Conservation (phyloP, 208 protist genomes). For the Acanthamoeba royreba region DNA sequence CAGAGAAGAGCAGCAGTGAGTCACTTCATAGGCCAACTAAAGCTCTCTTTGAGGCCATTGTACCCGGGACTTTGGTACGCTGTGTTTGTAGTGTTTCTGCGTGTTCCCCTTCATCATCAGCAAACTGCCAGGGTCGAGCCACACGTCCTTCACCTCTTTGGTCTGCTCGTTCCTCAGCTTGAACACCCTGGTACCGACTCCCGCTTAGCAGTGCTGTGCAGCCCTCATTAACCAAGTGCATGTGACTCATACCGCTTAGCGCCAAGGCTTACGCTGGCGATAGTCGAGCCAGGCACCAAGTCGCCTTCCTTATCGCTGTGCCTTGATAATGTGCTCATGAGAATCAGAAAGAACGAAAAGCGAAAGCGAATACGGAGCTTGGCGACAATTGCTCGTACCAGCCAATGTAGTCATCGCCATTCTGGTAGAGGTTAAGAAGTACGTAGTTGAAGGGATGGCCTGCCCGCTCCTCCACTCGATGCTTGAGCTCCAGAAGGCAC, state of each 20-base stretch:
- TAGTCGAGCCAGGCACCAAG: background rate
- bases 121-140: background rate
- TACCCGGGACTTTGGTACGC: background rate
- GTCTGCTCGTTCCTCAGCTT: background rate
- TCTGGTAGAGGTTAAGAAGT: background rate
- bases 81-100: constrained; percentile 18
- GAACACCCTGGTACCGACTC: background rate
- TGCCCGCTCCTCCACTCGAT: background rate
- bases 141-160: background rate
- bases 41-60: background rate
- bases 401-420: constrained; percentile 21
- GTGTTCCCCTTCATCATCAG: constrained; percentile 16
- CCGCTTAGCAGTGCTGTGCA: background rate
- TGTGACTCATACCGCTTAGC: background rate
- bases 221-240: background rate
- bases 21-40: background rate
- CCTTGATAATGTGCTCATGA: background rate
- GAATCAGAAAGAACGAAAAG: background rate
- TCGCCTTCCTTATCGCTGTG: background rate
- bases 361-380: background rate
- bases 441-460: background rate
- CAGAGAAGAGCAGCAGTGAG: background rate
- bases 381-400: background rate
- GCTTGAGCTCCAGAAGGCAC: background rate
- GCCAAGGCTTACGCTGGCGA: background rate